phyloP scores from a whole-genome alignment of 2,329 filamentous ascomycete species.

The Penicillium sp. region DNA sequence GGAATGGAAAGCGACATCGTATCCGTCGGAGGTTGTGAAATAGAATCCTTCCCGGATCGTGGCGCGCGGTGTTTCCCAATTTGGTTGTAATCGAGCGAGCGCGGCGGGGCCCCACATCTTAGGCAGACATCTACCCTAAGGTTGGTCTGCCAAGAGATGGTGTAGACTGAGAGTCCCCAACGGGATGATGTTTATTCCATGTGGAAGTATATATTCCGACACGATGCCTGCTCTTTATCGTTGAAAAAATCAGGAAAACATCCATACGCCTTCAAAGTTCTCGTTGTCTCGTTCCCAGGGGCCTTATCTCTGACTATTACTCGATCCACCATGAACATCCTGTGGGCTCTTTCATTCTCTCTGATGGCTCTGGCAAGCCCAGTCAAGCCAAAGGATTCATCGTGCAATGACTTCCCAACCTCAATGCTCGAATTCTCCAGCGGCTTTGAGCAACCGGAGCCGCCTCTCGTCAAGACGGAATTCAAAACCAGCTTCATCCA shows the following conservation, averaged over 20 bases:
- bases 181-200: neutral
- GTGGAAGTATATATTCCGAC: neutral
- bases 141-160: neutral
- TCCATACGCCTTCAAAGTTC: no score
- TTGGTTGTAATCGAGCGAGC: constrained; percentile 1
- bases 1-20: neutral
- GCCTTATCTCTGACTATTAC: neutral
- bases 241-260: neutral
- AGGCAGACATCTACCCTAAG: neutral
- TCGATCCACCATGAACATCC: neutral
- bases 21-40: neutral
- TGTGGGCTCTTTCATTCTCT: neutral
- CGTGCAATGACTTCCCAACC: neutral
- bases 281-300: neutral
- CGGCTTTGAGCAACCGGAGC: neutral
- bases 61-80: neutral
- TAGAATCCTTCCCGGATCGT: neutral
- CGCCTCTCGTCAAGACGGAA: neutral
- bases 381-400: neutral
- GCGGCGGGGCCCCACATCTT: neutral
- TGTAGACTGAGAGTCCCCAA: neutral
- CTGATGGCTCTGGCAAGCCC: neutral
- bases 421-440: neutral
- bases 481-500: constrained; percentile 4
- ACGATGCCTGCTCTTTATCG: neutral